Conservation (phyloP, 768 basidiomycete genomes). For the Podaxis mareebaensis region DNA sequence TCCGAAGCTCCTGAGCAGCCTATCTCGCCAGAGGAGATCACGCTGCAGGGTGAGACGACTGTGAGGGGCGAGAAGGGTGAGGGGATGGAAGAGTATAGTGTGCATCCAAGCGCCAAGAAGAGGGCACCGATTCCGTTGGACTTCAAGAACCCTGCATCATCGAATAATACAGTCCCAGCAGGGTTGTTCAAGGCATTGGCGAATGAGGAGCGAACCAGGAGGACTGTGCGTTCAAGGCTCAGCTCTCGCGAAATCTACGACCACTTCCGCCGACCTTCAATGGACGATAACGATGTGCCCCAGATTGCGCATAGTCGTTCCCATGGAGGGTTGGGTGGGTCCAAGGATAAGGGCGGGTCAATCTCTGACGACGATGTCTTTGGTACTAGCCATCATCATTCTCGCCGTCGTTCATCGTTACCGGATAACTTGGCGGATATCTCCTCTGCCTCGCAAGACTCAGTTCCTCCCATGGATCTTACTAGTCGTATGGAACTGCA, state of each 20-base stretch:
- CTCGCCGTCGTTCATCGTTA: slow-evolving; percentile 56
- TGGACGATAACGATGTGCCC: slow-evolving; percentile 74
- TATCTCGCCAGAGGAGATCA: slow-evolving; percentile 19
- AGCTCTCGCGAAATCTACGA: slow-evolving; percentile 76
- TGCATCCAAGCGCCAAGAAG: slow-evolving; percentile 38
- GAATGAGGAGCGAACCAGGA: slow-evolving; percentile 60
- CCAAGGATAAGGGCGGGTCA: slow-evolving; percentile 36
- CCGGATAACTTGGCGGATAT: slow-evolving; percentile 52
- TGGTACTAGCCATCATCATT: slow-evolving; percentile 31
- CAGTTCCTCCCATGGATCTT: slow-evolving; percentile 45
- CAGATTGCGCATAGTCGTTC: slow-evolving; percentile 59
- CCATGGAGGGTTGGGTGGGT: slow-evolving; percentile 52
- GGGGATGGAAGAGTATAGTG: slow-evolving; percentile 17
- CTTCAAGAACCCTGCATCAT: slow-evolving; percentile 56
- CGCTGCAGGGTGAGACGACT: neutral
- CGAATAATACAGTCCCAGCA: slow-evolving; percentile 75
- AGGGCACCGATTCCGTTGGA: slow-evolving; percentile 78
- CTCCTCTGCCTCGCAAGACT: slow-evolving; percentile 45
- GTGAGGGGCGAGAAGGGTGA: slow-evolving; percentile 15
- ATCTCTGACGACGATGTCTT: slow-evolving; percentile 37
- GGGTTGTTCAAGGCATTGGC: slow-evolving; percentile 81
- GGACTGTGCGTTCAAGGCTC: slow-evolving; percentile 73
- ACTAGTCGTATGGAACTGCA: slow-evolving; percentile 59
- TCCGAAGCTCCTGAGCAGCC: neutral
- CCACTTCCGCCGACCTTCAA: slow-evolving; percentile 64